Conservation (phyloP, 495 filamentous ascomycete genomes). For the Apiosordaria backusii region DNA sequence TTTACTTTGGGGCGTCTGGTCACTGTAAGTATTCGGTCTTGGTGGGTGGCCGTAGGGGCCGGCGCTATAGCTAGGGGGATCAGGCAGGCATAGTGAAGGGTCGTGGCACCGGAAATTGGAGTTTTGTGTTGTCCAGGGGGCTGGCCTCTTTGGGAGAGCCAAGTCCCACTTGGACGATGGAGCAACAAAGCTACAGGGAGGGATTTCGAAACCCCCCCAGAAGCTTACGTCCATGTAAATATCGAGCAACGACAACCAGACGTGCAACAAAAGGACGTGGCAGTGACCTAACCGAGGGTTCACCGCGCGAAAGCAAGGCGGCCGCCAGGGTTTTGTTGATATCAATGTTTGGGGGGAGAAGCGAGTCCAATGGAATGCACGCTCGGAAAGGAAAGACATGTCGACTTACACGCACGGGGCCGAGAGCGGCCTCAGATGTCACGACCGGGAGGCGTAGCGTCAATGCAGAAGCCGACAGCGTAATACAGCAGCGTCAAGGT, state of each 20-base stretch:
- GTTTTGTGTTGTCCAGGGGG: conserved; percentile 14
- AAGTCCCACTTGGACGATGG: conserved; percentile 16
- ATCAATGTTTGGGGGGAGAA: neutral
- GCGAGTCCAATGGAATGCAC: neutral
- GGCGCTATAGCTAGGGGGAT: conserved; percentile 25
- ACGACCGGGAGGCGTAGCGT: neutral
- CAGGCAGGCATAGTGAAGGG: conserved; percentile 13
- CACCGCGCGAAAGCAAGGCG: neutral
- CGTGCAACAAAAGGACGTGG: conserved; percentile 2
- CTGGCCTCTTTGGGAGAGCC: neutral
- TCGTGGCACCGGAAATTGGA: conserved; percentile 30
- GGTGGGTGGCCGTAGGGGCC: conserved; percentile 22
- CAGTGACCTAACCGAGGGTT: conserved; percentile 1
- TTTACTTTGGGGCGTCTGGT: conserved; percentile 16
- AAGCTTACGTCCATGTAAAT: neutral
- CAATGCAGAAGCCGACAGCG: neutral
- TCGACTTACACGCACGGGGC: neutral
- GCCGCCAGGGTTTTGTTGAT: conserved; percentile 4
- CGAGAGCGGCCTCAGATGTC: conserved; percentile 1
- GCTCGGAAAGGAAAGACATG: conserved; percentile 3
- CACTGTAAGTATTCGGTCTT: conserved; percentile 23
- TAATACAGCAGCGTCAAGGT: neutral
- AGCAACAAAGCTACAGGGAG: neutral
- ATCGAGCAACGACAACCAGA: neutral
- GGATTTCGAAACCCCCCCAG: neutral